These are phyloP conservation scores for Hypoxylon intermedium DNA, from an alignment of 495 filamentous ascomycete genomes.

Conservation along the genomic window DNA sequence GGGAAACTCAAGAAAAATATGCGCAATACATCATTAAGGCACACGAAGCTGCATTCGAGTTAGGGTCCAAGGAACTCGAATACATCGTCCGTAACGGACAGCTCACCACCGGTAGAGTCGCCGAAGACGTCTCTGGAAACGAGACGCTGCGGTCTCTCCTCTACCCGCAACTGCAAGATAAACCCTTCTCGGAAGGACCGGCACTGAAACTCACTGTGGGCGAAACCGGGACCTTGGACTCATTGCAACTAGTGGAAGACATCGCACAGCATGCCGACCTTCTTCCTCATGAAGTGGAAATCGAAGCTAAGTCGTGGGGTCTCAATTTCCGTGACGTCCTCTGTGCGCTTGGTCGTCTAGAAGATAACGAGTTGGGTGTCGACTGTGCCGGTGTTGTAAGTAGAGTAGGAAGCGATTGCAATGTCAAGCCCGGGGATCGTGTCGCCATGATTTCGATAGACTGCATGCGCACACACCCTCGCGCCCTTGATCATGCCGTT, in stretches of 20 bases:
- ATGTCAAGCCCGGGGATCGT: slow-evolving; percentile 50
- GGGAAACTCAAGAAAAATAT: background rate
- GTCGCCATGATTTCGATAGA: slow-evolving; percentile 47
- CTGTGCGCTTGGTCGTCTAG: slow-evolving; percentile 34
- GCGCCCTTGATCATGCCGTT: slow-evolving; percentile 38
- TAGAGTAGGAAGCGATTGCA: slow-evolving; percentile 35
- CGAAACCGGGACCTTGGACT: slow-evolving; percentile 33
- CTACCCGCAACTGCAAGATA: slow-evolving; percentile 25
- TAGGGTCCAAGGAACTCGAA: slow-evolving; percentile 33
- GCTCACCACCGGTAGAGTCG: slow-evolving; percentile 35
- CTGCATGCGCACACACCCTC: slow-evolving; percentile 47
- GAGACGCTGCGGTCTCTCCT: slow-evolving; percentile 24
- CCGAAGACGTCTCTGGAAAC: slow-evolving; percentile 32
- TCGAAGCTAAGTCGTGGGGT: slow-evolving; percentile 32
- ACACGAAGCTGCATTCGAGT: slow-evolving; percentile 31
- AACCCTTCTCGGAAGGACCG: slow-evolving; percentile 35
- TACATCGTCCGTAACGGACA: slow-evolving; percentile 41
- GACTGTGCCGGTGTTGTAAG: slow-evolving; percentile 49
- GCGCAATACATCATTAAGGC: slow-evolving; percentile 30
- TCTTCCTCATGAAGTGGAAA: slow-evolving; percentile 40
- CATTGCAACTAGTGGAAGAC: slow-evolving; percentile 41
- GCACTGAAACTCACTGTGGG: slow-evolving; percentile 35
- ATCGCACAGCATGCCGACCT: slow-evolving; percentile 6
- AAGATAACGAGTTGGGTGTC: slow-evolving; percentile 21
- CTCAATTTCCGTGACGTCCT: slow-evolving; percentile 36